Base-by-base conservation (phyloP, 2,329 filamentous ascomycete species). In the Sporothrix mexicana region DNA sequence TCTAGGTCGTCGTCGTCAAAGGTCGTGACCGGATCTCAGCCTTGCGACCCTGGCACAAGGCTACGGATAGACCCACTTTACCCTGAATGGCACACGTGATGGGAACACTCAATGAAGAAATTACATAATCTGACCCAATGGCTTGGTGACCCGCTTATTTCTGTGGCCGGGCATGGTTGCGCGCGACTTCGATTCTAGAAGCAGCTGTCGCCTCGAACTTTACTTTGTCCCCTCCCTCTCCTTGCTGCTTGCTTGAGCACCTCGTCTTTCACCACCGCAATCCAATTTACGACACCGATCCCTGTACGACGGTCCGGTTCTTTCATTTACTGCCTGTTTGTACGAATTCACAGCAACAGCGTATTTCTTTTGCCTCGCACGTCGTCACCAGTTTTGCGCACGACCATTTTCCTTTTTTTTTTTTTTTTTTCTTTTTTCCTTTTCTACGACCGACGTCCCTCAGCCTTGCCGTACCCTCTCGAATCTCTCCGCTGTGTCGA, bases 41-140 rank as follows among this genome's bases (percentile, higher is more conserved):
- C 64, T 67, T 67, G 64, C 64, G 64, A 20, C 25, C 43, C 64
- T 43, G 13, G 43, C 64, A 67, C 64, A 15, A 67, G 64, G 64
- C 64, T 67, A 45, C 49, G 43, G 51, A 25, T 67, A 23, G 64
- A 9, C 7, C 45, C 45, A 62, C 7, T 20, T 3, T 3, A 36
- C 7, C 7, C 30, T 7, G 7, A 36, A 36, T 4, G 4, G 3
- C 12, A 23, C 64, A 67, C 64, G 64, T 67, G 64, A 67, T 43
- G 13, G 23, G 1, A 6, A 36, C 20, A 25, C 51, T 12, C 51
- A 3, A 4, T 25, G n/a, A 66, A 47, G 10, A 25, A 47, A 43
- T 66, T 66, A 66, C 41, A 66, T 66, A 66, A 66, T 23, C 41
- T 20, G 12, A 15, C 9, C 61, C n/a, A 15, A 7, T 4, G 41